Base-by-base conservation (phyloP, 108 stramenopile genomes). In the Skeletonema tropicum region DNA sequence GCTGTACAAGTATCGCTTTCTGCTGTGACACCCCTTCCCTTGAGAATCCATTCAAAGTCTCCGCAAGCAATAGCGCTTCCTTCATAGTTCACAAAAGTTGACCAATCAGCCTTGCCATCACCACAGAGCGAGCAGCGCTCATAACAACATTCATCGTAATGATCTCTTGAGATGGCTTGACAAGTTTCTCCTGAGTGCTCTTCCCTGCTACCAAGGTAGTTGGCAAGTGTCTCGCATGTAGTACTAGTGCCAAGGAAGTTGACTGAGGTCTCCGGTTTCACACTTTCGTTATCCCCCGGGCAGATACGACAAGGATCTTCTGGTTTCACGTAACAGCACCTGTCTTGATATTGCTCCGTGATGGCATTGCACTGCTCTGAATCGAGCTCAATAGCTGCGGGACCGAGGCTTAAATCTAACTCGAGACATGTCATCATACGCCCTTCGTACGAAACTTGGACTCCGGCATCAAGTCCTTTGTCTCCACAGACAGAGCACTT, bases 31-130 rank as follows among this genome's bases (percentile, higher is more conserved):
- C 62, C 71, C 5, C 67, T 42, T 10, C 58, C 70, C 21, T 74
- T 63, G n/a, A 81, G 70, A 61, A 71, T 75, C 80, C 80, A 81
- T 71, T 75, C 80, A 67, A 81, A 81, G 62, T 81, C 80, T 19
- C 80, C 80, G 39, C 80, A 81, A 17, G 80, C 73, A 42, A 81
- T 75, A 6, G 80, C 71, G 36, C 66, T 60, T 5, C 68, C 70
- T 60, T 81, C 59, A 52, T 75, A 81, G 7, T 21, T 70, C 15
- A 81, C 80, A 55, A 71, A 75, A 15, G 74, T 81, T 35, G 66
- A 67, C 80, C 80, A 81, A 64, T 81, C 80, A 66, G 80, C 80
- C 60, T 74, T 81, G 36, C 80, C 80, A 14, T 66, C 48, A 19
- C 58, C 80, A 63, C 80, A 81, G 55, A 81, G 74, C 5, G 80